These are phyloP conservation scores for Chlamydomonas asymmetrica DNA, from an alignment of 139 green algal species.

Conservation along the genomic window DNA sequence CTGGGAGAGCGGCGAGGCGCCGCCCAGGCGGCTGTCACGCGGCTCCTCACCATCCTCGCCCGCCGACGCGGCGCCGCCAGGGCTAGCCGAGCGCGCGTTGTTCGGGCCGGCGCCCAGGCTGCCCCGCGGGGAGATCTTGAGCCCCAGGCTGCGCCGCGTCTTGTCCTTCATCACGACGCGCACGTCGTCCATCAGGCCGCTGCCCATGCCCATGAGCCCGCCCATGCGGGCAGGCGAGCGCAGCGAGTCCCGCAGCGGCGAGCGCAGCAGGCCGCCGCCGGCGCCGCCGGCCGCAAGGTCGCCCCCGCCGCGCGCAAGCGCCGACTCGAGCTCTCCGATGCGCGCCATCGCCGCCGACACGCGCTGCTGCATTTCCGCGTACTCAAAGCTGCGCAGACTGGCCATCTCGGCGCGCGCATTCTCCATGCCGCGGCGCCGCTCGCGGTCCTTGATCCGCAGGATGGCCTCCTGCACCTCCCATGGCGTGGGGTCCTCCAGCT, in stretches of 20 bases:
- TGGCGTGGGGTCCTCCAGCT: constrained; percentile 63
- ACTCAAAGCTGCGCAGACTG: constrained; percentile 47
- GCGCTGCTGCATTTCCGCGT: constrained; percentile 56
- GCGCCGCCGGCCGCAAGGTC: not conserved
- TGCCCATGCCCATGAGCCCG: not conserved
- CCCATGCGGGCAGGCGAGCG: constrained; percentile 14
- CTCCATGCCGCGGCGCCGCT: constrained; percentile 46
- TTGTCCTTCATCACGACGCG: constrained; percentile 34
- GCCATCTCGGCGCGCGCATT: constrained; percentile 46
- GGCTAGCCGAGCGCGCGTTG: constrained; percentile 1
- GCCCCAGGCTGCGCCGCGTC: not conserved
- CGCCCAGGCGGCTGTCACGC: constrained; percentile 1
- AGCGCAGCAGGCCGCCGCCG: constrained; percentile 2
- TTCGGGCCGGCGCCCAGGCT: not conserved
- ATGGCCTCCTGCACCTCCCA: constrained; percentile 67
- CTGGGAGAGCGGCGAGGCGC: no score
- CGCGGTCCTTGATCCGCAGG: constrained; percentile 48
- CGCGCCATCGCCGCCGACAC: constrained; percentile 55
- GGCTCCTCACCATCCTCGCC: not conserved
- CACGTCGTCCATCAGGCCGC: constrained; percentile 34
- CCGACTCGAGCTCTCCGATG: constrained; percentile 56
- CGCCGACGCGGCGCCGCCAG: constrained; percentile 11
- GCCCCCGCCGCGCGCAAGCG: constrained; percentile 26
- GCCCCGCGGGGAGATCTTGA: constrained; percentile 10
- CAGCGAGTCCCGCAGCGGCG: constrained; percentile 2